Base-by-base conservation (phyloP, 352 stramenopile species). In the Phytophthora tubulina region DNA sequence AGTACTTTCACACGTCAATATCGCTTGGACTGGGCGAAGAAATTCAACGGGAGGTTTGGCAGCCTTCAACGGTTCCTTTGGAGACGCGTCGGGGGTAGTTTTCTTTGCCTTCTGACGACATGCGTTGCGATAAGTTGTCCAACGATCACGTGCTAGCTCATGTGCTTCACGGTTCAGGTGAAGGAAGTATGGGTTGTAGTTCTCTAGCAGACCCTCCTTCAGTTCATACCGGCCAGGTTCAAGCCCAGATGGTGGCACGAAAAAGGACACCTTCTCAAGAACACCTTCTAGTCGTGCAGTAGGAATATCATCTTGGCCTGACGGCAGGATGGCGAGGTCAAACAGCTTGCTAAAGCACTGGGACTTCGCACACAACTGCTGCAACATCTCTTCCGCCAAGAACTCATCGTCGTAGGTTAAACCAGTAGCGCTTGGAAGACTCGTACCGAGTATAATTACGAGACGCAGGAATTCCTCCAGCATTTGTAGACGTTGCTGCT, bases 121-220 rank as follows among this genome's bases (percentile, higher is more conserved):
- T 32, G 65, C 38, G 36, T 94, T 95, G 35, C 89, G 82, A 62
- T 90, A 88, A 13, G 68, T 92, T 7, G 89, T 93, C 85, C 89
- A 96, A 50, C 84, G 86, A 79, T 96, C 90, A 33, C 90, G 88
- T 3, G 90, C 90, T 35, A 90, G 59, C 49, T 96, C 90, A 53
- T 96, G 90, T 9, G 85, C 70, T 74, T 96, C 90, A 21, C 90
- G 85, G 46, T 94, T 96, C 11, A 96, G 60, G 53, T 96, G 90
- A 62, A 95, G 60, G 59, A 93, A 95, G 39, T 96, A 96, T 13
- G 90, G 90, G 48, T 96, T 96, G 74, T 95, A 96, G 32, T 76
- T 72, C n/a, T 92, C 86, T 11, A 96, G 72, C 31, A 90, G 60
- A 1, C 82, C 84, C 6, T 89, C 74, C 36, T 95, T 93, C 31